phyloP scores from a whole-genome alignment of 2,329 filamentous ascomycete genomes.

The Fusarium tupiense region DNA sequence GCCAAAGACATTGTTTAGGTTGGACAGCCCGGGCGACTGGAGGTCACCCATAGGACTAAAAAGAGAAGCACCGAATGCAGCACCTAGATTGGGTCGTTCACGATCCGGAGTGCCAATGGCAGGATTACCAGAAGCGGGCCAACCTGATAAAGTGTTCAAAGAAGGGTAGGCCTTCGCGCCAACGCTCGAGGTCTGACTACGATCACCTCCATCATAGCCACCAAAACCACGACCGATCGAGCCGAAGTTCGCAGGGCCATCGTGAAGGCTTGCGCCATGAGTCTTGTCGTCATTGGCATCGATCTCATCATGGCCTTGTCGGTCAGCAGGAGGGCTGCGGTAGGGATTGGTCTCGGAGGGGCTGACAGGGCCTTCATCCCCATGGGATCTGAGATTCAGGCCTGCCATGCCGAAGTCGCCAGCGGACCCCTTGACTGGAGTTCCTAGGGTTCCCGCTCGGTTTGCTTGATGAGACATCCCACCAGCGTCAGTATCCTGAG shows the following conservation, averaged over 20 bases:
- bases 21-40: constrained; percentile 77
- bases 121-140: constrained; percentile 64
- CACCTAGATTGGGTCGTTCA: constrained; percentile 64
- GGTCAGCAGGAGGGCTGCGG: constrained; percentile 85
- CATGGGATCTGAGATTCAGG: constrained; percentile 65
- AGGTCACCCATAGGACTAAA: constrained; percentile 82
- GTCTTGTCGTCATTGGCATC: constrained; percentile 62
- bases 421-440: constrained; percentile 63
- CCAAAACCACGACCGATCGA: constrained; percentile 62
- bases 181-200: constrained; percentile 91
- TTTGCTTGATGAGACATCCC: constrained; percentile 43
- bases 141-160: constrained; percentile 70
- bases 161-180: constrained; percentile 77
- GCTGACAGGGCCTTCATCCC: constrained; percentile 78
- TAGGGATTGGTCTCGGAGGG: constrained; percentile 97
- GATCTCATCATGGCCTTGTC: constrained; percentile 71
- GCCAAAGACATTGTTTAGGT: constrained; percentile 76
- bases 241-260: constrained; percentile 62
- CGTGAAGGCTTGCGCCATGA: constrained; percentile 53
- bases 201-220: constrained; percentile 78
- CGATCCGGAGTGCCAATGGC: constrained; percentile 75
- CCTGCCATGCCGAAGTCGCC: constrained; percentile 72
- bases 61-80: constrained; percentile 80
- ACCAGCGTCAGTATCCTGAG: constrained; percentile 70
- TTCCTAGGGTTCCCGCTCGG: constrained; percentile 59